phyloP scores from a whole-genome alignment of 768 basidiomycete species.

The Macrolepiota fuliginosa region DNA sequence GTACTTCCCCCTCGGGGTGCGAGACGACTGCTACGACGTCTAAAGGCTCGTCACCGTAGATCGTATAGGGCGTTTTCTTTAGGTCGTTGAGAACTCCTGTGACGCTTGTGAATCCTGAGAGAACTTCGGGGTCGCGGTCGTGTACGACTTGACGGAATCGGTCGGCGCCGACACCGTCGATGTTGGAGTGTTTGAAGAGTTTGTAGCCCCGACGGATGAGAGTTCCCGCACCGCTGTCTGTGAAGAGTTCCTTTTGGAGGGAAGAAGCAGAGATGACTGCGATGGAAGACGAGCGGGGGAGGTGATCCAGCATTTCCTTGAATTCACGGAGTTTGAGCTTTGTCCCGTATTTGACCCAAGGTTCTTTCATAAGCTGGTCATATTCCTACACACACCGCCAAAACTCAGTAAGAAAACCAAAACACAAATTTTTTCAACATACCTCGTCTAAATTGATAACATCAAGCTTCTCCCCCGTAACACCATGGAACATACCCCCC shows the following conservation, averaged over 20 bases:
- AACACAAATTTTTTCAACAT: too few relatives aligned
- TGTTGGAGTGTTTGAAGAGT: constrained; percentile 83
- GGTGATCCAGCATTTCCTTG: constrained; percentile 97
- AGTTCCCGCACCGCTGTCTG: constrained; percentile 96
- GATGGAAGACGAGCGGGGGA: constrained; percentile 96
- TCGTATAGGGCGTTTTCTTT: constrained; percentile 81
- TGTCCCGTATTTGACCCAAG: constrained; percentile 99
- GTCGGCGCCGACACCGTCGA: constrained; percentile 88
- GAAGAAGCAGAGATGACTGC: constrained; percentile 93
- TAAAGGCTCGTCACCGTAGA: constrained; percentile 98
- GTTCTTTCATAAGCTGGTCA: constrained; percentile 92
- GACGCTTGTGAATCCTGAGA: constrained; percentile 78
- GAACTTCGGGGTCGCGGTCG: constrained; percentile 92
- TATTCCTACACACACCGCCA: constrained; percentile 71
- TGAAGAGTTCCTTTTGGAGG: constrained; percentile 98
- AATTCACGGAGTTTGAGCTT: constrained; percentile 99
- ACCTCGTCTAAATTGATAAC: constrained; percentile 98
- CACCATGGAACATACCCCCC: constrained; percentile 96
- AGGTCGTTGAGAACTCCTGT: constrained; percentile 83
- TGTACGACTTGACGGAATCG: constrained; percentile 93
- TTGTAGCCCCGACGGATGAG: constrained; percentile 98
- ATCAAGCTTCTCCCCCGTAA: constrained; percentile 93
- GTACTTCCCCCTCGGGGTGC: constrained; percentile 83
- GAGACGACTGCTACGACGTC: constrained; percentile 94
- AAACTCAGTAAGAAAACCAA: background rate